phyloP scores from a whole-genome alignment of 192 early-diverging fungal genomes.

The Geranomyces michiganensis region DNA sequence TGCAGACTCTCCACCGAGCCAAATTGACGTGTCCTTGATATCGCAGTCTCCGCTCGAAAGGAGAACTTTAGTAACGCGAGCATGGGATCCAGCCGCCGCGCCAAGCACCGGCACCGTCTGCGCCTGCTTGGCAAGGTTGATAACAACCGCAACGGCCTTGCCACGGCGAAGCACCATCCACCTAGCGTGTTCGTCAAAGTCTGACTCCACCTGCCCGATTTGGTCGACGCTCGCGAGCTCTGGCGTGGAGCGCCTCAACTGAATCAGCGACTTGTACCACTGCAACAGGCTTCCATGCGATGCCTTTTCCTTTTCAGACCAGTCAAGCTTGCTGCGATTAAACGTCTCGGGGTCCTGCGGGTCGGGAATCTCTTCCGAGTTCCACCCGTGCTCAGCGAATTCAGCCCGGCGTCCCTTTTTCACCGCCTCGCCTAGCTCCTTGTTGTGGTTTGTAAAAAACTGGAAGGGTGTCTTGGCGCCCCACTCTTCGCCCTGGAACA shows the following conservation, averaged over 20 bases:
- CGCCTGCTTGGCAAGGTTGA: constrained; percentile 26
- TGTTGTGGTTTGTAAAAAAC: constrained; percentile 42
- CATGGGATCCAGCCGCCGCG: background rate
- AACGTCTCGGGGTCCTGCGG: constrained; percentile 38
- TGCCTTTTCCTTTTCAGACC: constrained; percentile 16
- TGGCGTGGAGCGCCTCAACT: constrained; percentile 14
- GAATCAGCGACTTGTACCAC: constrained; percentile 32
- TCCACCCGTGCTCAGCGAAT: constrained; percentile 39
- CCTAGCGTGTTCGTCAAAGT: constrained; percentile 19
- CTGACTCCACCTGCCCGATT: constrained; percentile 14
- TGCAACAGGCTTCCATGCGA: constrained; percentile 14
- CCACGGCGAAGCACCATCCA: constrained; percentile 25
- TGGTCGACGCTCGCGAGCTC: constrained; percentile 14
- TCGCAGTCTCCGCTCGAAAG: constrained; percentile 7
- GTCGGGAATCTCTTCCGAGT: constrained; percentile 37
- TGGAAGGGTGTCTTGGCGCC: constrained; percentile 36
- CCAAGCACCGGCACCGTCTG: constrained; percentile 14
- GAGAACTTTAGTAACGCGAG: constrained; percentile 15
- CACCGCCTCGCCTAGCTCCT: constrained; percentile 35
- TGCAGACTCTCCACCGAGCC: constrained; percentile 23
- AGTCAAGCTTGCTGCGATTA: constrained; percentile 32
- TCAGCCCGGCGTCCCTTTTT: constrained; percentile 37
- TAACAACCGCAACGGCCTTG: constrained; percentile 21
- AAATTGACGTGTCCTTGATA: constrained; percentile 9
- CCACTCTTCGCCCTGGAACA: constrained; percentile 42